Evolutionary conservation across 192 early-diverging fungal genomes (phyloP).

Genomic region (Backusella tarrabulga): DNA sequence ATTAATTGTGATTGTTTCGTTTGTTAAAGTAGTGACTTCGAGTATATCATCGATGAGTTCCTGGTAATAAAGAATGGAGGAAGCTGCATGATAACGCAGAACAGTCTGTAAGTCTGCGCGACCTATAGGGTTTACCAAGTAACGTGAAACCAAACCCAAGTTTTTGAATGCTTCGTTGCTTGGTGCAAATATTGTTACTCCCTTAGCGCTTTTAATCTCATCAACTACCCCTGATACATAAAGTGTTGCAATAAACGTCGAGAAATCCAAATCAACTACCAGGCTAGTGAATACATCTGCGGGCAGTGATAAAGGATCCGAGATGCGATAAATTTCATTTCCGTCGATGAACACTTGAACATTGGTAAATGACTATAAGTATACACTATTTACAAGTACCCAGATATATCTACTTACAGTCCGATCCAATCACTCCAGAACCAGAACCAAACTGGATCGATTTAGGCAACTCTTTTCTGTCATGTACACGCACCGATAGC

Average conservation of each 20-base stretch:
- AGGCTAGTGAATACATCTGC: conserved; percentile 15
- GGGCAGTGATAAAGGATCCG: conserved; percentile 24
- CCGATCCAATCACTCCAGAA: conserved; percentile 22
- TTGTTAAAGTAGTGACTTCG: conserved; percentile 36
- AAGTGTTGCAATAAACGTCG: conserved; percentile 33
- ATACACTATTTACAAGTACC: neutral
- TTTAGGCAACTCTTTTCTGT: neutral
- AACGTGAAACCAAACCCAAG: conserved; percentile 60
- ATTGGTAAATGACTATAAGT: neutral
- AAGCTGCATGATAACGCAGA: conserved; percentile 50
- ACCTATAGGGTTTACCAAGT: conserved; percentile 46
- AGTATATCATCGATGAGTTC: conserved; percentile 29
- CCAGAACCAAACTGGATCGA: conserved; percentile 25
- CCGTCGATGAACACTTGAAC: conserved; percentile 12
- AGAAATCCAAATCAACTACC: conserved; percentile 31
- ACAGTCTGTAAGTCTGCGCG: conserved; percentile 33
- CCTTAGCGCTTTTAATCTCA: conserved; percentile 10
- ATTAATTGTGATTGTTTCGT: conserved; percentile 36
- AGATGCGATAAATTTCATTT: conserved; percentile 25
- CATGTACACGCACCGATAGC: conserved; percentile 14
- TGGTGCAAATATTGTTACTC: conserved; percentile 62
- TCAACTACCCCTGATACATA: conserved; percentile 18
- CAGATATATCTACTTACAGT: neutral
- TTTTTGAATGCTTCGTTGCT: conserved; percentile 52
- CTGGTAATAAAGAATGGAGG: conserved; percentile 37